Base-by-base conservation (phyloP, 805 yeast species). In the Huiozyma sinensis region DNA sequence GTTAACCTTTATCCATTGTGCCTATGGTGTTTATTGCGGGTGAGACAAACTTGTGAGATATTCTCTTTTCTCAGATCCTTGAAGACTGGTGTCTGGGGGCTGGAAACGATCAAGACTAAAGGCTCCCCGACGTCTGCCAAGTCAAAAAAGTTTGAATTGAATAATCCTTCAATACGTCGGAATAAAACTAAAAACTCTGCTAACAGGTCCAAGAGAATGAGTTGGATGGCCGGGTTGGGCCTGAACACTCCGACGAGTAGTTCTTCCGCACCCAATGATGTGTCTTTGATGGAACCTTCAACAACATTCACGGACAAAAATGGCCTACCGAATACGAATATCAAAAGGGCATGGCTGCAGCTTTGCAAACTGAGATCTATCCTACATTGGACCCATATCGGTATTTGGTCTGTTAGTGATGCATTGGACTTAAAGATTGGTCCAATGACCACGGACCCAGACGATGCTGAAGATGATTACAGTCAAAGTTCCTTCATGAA, bases 321-420 rank as follows among this genome's bases (percentile, higher is more conserved):
- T 7, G 60, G 58, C 1, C 50, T 47, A 28, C 65, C 65, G n/a
- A 55, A 56, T 1, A 56, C 64, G 1, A 63, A 66, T 42, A 57
- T 67, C 30, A 68, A 65, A 45, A 69, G 73, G 46, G 75, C 77
- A 7, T 89, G 95, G 83, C 64, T 72, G 30, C 84, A 79, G 52
- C 60, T 80, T 33, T 65, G 75, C 34, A 73, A 79, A 53, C 68
- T 86, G 17, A 74, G 95, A 43, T 75, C 76, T 36, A 81, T 82
- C 56, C 69, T 89, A 50, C 85, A 82, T 64, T 90, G 95, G 90
- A 71, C 94, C 7, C 78, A 86, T 50, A 61, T 81, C 24, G 97
- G 97, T 6, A 71, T 79, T 30, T 83, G 90, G 89, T 84, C 81
- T 46, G 59, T 64, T 4, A 72, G 67, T 31, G 61, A 58, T 45